A percentile compares a stretch with the other conserved stretches of the same genome.
phyloP scores from a whole-genome alignment of 306 rosid genomes.

The Castanea sativa region DNA sequence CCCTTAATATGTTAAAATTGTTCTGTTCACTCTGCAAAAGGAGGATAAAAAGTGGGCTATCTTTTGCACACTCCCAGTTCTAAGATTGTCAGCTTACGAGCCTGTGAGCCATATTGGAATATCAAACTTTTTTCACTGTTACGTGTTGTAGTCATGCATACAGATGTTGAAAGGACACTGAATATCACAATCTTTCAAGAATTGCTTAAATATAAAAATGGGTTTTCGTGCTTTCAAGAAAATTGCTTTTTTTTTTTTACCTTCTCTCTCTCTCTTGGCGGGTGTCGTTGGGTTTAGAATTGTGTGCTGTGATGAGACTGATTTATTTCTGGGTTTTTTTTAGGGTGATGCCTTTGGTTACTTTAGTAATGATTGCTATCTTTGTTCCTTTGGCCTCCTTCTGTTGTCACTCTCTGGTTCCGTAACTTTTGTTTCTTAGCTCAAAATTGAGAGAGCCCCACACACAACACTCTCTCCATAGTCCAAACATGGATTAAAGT shows the following conservation, averaged over 20 bases:
- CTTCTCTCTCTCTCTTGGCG: not conserved
- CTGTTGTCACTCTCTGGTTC: conserved; percentile 59
- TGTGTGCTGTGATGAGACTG: conserved; percentile 40
- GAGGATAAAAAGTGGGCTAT: conserved; percentile 55
- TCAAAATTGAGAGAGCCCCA: not conserved
- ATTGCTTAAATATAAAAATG: not conserved
- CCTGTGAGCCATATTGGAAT: conserved; percentile 34
- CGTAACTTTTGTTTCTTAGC: conserved; percentile 29
- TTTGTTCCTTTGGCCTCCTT: conserved; percentile 72
- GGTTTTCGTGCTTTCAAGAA: conserved; percentile 14
- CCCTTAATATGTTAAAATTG: conserved; percentile 48
- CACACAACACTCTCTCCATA: not conserved
- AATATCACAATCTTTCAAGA: conserved; percentile 40
- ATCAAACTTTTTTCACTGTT: conserved; percentile 41
- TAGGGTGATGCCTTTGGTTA: conserved; percentile 40
- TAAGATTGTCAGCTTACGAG: conserved; percentile 66
- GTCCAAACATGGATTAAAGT: conserved; percentile 36
- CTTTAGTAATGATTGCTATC: conserved; percentile 61
- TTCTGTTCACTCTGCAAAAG: conserved; percentile 47
- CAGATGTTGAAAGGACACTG: conserved; percentile 72
- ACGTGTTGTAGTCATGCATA: conserved; percentile 35
- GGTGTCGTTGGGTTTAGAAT: conserved; percentile 19
- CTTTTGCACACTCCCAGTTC: conserved; percentile 86
- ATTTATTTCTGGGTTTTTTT: conserved; percentile 28
- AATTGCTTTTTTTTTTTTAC: no score